Percentiles rank a stretch among this genome's conserved stretches.
phyloP scores from a whole-genome alignment of 2,329 filamentous ascomycete genomes.

The Clarireedia monteithiana region DNA sequence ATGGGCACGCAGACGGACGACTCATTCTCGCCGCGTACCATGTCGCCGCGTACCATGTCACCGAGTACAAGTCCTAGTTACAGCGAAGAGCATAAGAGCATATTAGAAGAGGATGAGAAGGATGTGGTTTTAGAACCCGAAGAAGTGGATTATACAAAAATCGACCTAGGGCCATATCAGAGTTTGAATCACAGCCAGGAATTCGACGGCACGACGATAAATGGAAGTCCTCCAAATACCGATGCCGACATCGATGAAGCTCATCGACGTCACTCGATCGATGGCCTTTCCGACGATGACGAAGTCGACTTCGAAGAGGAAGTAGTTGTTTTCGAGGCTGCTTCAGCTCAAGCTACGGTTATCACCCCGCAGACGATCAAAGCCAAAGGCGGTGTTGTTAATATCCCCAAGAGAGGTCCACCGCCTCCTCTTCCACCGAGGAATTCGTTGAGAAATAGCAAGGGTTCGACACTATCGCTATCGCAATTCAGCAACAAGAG shows the following conservation, averaged over 20 bases:
- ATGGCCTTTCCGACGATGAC: slow-evolving; percentile 41
- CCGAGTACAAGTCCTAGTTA: slow-evolving; percentile 45
- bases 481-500: slow-evolving; percentile 19
- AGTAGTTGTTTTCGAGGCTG: slow-evolving; percentile 63
- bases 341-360: slow-evolving; percentile 47
- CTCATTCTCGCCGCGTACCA: slow-evolving; percentile 34
- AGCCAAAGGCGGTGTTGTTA: slow-evolving; percentile 72
- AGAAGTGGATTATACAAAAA: slow-evolving; percentile 53
- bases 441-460: slow-evolving; percentile 49
- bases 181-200: slow-evolving; percentile 24
- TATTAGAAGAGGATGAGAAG: slow-evolving; percentile 25
- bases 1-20: slow-evolving; percentile 53
- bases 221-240: slow-evolving; percentile 27
- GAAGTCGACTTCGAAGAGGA: slow-evolving; percentile 38
- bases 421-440: slow-evolving; percentile 66
- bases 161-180: slow-evolving; percentile 41
- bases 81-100: slow-evolving; percentile 32
- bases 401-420: slow-evolving; percentile 71
- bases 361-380: slow-evolving; percentile 41
- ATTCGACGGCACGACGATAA: slow-evolving; percentile 27
- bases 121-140: slow-evolving; percentile 38
- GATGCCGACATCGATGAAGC: slow-evolving; percentile 26
- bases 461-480: slow-evolving; percentile 18
- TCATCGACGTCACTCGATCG: slow-evolving; percentile 34
- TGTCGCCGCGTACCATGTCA: slow-evolving; percentile 39